A percentile compares a stretch with the other conserved stretches of the same genome.
Evolutionary conservation across 1,284 basidiomycete species (phyloP).

Genomic region (Sporisorium exsertum): DNA sequence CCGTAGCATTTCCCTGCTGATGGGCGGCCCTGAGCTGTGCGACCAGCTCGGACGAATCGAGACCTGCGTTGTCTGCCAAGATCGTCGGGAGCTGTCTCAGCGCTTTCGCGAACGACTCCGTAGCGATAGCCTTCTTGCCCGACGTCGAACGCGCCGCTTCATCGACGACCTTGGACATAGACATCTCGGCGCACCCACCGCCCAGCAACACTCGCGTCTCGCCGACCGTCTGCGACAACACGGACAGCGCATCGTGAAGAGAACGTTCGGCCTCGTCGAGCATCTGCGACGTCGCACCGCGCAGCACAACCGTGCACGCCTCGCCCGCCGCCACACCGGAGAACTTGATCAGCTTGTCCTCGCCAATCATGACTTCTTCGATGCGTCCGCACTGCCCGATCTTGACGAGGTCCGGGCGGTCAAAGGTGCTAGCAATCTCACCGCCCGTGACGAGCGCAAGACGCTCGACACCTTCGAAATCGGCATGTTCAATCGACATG

Average conservation of each 20-base stretch:
- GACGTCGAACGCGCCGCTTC: slow-evolving; percentile 84
- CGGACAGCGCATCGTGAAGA: slow-evolving; percentile 95
- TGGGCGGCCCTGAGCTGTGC: slow-evolving; percentile 90
- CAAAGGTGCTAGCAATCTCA: slow-evolving; percentile 96
- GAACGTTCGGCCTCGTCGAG: slow-evolving; percentile 98
- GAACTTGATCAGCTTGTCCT: slow-evolving; percentile 99
- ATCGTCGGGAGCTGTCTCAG: slow-evolving; percentile 90
- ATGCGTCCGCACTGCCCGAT: slow-evolving; percentile 93
- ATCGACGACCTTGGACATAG: slow-evolving; percentile 94
- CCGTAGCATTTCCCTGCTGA: slow-evolving; percentile 85
- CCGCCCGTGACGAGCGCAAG: slow-evolving; percentile 96
- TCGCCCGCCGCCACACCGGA: slow-evolving; percentile 97
- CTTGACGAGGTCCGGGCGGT: slow-evolving; percentile 90
- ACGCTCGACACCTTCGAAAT: slow-evolving; percentile 98
- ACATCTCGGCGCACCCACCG: slow-evolving; percentile 97
- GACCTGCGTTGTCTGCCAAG: slow-evolving; percentile 96
- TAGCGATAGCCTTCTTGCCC: slow-evolving; percentile 96
- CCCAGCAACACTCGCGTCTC: slow-evolving; percentile 94
- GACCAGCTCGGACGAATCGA: slow-evolving; percentile 95
- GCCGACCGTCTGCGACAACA: slow-evolving; percentile 96
- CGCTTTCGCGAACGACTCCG: slow-evolving; percentile 89
- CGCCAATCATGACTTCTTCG: slow-evolving; percentile 99
- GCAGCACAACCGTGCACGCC: slow-evolving; percentile 98
- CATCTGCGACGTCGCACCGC: slow-evolving; percentile 98
- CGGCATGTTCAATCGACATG: slow-evolving; percentile 96